Evolutionary conservation across 2,329 filamentous ascomycete genomes (phyloP).

Genomic region (Trichoderma harzianum): DNA sequence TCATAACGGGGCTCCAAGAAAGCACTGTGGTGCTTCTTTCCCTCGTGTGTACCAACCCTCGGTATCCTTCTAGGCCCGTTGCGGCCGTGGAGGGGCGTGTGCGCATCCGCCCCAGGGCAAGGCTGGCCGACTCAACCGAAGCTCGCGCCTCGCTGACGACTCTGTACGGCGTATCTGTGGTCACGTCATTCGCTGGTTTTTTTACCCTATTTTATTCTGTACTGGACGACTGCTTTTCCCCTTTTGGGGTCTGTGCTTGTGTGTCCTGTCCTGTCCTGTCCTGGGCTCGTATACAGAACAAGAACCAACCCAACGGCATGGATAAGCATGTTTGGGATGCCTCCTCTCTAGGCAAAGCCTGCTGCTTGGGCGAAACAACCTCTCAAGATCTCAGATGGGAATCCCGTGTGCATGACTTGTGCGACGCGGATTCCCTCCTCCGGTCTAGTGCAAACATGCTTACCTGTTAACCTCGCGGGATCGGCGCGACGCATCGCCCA

Average conservation of each 20-base stretch:
- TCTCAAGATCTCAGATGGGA: background rate
- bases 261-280: too few relatives aligned
- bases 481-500: slow-evolving; percentile 2
- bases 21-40: background rate
- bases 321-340: background rate
- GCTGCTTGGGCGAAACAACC: background rate
- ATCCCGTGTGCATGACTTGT: background rate
- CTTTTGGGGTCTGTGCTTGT: background rate
- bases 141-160: slow-evolving; percentile 2
- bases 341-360: background rate
- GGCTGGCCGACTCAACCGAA: slow-evolving; percentile 14
- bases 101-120: background rate
- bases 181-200: slow-evolving; percentile 3
- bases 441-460: slow-evolving; percentile 13
- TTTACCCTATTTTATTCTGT: background rate
- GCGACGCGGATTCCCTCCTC: background rate
- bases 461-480: slow-evolving; percentile 11
- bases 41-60: background rate
- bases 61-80: slow-evolving; percentile 1
- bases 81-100: background rate
- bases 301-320: background rate
- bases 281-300: background rate
- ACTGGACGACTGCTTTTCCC: background rate
- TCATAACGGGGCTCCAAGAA: slow-evolving; percentile 17
- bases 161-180: background rate